Percentiles rank a stretch among this genome's conserved stretches.
Evolutionary conservation across 2,329 filamentous ascomycete genomes (phyloP).

Genomic region (Scedosporium apiospermum): DNA sequence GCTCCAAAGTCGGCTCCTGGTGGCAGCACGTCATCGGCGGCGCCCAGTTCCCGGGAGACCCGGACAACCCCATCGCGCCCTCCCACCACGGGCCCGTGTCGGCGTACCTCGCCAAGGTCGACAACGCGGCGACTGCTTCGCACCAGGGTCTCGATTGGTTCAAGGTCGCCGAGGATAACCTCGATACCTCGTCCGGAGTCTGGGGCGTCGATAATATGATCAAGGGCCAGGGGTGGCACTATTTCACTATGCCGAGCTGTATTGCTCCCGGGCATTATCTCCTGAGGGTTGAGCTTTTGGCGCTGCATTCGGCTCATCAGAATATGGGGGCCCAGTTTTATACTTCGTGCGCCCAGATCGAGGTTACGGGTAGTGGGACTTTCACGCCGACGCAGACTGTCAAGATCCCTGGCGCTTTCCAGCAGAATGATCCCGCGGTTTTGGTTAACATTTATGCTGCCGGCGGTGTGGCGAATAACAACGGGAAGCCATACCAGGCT

Average conservation of each 20-base stretch:
- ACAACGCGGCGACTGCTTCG: constrained; percentile 34
- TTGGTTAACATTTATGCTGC: constrained; percentile 36
- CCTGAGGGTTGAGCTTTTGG: constrained; percentile 41
- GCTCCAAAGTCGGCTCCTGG: constrained; percentile 40
- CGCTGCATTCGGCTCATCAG: constrained; percentile 33
- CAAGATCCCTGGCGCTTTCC: constrained; percentile 35
- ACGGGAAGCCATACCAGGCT: constrained; percentile 25
- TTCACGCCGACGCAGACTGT: constrained; percentile 35
- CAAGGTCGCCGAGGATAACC: constrained; percentile 44
- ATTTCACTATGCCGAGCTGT: constrained; percentile 39
- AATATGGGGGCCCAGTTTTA: constrained; percentile 43
- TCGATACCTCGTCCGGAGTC: constrained; percentile 28
- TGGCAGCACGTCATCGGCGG: constrained; percentile 47
- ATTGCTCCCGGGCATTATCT: constrained; percentile 45
- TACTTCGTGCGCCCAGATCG: constrained; percentile 46
- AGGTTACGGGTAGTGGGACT: constrained; percentile 41
- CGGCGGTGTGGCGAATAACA: constrained; percentile 29
- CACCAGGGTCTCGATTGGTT: constrained; percentile 38
- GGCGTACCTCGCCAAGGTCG: constrained; percentile 43
- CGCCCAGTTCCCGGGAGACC: constrained; percentile 36
- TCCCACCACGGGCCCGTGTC: constrained; percentile 46
- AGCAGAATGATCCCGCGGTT: constrained; percentile 32
- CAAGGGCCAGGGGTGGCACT: constrained; percentile 32
- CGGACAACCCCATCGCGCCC: constrained; percentile 43
- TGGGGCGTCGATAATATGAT: constrained; percentile 41